These are phyloP conservation scores for Stipa capillata DNA, from an alignment of 176 grass and related monocot genomes.

Conservation along the genomic window DNA sequence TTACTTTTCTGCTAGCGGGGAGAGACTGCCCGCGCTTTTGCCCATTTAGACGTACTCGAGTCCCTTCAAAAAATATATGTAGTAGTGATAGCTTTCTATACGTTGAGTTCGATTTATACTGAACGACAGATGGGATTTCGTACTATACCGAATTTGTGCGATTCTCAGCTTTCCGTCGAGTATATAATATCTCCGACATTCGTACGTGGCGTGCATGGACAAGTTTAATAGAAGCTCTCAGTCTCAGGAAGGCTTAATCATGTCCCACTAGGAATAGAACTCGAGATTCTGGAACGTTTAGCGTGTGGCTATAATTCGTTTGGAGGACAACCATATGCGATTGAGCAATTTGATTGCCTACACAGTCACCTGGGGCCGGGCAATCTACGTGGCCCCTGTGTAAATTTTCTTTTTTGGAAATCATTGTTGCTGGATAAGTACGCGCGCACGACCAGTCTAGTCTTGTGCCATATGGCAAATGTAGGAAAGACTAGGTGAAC, in stretches of 20 bases:
- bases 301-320: background rate
- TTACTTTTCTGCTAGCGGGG: background rate
- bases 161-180: background rate
- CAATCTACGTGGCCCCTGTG: slow-evolving; percentile 9
- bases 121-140: background rate
- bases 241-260: too few species aligned
- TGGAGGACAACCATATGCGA: too few species aligned
- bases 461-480: background rate
- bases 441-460: background rate
- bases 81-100: background rate
- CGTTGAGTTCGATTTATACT: background rate
- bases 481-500: background rate
- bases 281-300: background rate
- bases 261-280: background rate
- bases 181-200: background rate
- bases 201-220: background rate
- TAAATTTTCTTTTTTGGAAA: background rate
- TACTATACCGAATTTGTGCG: background rate
- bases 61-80: too few species aligned
- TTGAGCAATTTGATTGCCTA: slow-evolving; percentile 4
- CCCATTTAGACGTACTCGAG: too few species aligned
- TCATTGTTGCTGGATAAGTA: slow-evolving; percentile 11
- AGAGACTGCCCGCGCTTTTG: too few species aligned
- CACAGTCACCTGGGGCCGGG: slow-evolving; percentile 5
- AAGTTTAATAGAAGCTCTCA: background rate